These are phyloP conservation scores for Monoraphidium neglectum DNA, from an alignment of 139 green algal species.

Conservation along the genomic window DNA sequence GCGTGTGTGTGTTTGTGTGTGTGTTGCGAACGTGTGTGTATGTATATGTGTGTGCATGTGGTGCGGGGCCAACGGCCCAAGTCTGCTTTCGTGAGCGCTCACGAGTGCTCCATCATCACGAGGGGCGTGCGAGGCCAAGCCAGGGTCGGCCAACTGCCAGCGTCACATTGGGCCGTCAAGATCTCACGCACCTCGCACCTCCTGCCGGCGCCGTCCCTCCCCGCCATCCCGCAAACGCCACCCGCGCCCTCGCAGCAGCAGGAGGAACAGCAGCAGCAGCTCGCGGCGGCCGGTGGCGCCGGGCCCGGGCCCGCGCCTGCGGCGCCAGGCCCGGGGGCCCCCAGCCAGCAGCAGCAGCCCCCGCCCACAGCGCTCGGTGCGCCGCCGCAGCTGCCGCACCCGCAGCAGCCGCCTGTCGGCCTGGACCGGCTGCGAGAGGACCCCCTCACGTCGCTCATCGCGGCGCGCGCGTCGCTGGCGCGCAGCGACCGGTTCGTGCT, in stretches of 20 bases:
- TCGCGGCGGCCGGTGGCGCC: background rate
- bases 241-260: background rate
- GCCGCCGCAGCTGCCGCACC: background rate
- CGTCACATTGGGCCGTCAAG: no score
- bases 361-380: background rate
- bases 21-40: no score
- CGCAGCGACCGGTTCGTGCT: conserved; percentile 35
- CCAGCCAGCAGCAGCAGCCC: background rate
- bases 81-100: no score
- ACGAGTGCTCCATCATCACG: no score
- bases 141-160: no score
- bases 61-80: no score
- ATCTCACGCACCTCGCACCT: no score
- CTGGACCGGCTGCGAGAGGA: conserved; percentile 47
- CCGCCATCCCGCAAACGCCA: no score
- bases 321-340: background rate
- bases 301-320: background rate
- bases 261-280: background rate
- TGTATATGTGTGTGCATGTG: no score
- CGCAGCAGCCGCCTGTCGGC: background rate
- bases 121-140: no score
- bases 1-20: no score
- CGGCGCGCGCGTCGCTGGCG: conserved; percentile 32
- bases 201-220: no score
- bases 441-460: conserved; percentile 42